Evolutionary conservation across 1,284 basidiomycete species (phyloP).

Genomic region (Rhodotorula sp.): DNA sequence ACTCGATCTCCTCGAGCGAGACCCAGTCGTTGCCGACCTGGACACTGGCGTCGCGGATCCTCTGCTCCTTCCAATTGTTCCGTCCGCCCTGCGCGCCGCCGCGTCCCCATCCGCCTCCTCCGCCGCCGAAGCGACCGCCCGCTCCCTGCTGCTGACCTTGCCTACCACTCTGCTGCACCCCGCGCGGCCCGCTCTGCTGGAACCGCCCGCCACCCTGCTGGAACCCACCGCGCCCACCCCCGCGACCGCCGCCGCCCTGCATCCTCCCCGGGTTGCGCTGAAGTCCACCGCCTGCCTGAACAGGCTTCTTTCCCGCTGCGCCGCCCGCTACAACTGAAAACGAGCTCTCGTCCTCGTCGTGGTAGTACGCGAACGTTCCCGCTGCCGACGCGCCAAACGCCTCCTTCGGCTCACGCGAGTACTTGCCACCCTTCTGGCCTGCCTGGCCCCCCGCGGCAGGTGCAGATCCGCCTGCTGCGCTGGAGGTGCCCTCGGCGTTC

Average conservation of each 20-base stretch:
- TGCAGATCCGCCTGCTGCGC: slow-evolving; percentile 52
- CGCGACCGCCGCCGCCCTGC: slow-evolving; percentile 53
- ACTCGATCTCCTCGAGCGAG: slow-evolving; percentile 96
- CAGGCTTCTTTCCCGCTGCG: slow-evolving; percentile 34
- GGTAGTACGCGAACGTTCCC: slow-evolving; percentile 83
- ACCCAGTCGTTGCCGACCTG: slow-evolving; percentile 88
- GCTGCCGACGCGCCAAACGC: slow-evolving; percentile 56
- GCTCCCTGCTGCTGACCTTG: background rate
- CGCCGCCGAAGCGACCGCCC: no score
- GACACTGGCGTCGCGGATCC: slow-evolving; percentile 90
- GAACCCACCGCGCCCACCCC: slow-evolving; percentile 50
- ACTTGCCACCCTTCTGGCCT: slow-evolving; percentile 51
- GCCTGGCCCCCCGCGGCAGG: slow-evolving; percentile 50
- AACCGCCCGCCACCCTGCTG: slow-evolving; percentile 22
- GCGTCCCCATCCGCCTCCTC: no score
- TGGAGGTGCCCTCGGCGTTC: slow-evolving; percentile 53
- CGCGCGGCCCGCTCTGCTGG: background rate
- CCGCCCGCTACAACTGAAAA: slow-evolving; percentile 90
- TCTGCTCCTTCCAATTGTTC: slow-evolving; percentile 69
- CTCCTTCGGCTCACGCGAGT: slow-evolving; percentile 47
- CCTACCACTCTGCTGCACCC: slow-evolving; percentile 27
- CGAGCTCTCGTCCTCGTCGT: slow-evolving; percentile 95
- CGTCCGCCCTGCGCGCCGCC: slow-evolving; percentile 38
- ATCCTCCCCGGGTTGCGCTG: slow-evolving; percentile 19
- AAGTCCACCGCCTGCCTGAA: slow-evolving; percentile 34